Evolutionary conservation across 2,329 filamentous ascomycete species (phyloP), one percentile per base, ranked within the genome.

Genomic region (Fusarium papillatum): DNA sequence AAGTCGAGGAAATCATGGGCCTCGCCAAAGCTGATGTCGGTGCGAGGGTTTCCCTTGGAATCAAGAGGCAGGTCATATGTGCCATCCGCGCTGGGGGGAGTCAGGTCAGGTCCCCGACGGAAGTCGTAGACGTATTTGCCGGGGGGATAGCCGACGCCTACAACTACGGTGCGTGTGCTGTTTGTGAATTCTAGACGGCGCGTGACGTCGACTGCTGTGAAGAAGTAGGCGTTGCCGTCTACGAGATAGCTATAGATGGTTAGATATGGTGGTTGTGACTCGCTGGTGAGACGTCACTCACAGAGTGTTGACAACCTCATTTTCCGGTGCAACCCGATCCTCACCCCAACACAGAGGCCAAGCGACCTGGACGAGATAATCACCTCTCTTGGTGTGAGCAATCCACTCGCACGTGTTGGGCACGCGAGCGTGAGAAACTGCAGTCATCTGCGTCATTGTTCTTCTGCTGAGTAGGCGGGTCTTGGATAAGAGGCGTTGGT

Each of bases 1-100:
- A 87, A 87, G 1, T 82, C 72, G 2, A 88, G 81, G 26, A 89
- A 87, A 9, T 83, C 80, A 59, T 87, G 82, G 0, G 87, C 88
- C 39, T 87, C 87, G 8, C 87, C 87, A 36, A 82, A 81, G 3
- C 61, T 68, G 34, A 81, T 71, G 19, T 80, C 77, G 7, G 76
- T 75, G 1, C 75, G 72, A n/a, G 80, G 78, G 14, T 80, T 79
- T 0, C 77, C 78, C 5, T 81, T 63, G 14, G 70, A 71, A 29
- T 76, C 76, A 2, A 81, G 73, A 2, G 78, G 79, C 16, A 77
- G 71, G 8, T 80, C 76, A 38, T 82, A 82, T 26, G 38, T 41
- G 22, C 59, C 59, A 19, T 79, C 79, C 0, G 75, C 68, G 6
- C 78, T 72, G 2, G 75, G 73, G 4, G 83, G 81, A 2, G 81